A percentile compares a stretch with the other conserved stretches of the same genome.
Evolutionary conservation across 345 rosid genomes (phyloP).

Genomic region (Iberis pinnata): DNA sequence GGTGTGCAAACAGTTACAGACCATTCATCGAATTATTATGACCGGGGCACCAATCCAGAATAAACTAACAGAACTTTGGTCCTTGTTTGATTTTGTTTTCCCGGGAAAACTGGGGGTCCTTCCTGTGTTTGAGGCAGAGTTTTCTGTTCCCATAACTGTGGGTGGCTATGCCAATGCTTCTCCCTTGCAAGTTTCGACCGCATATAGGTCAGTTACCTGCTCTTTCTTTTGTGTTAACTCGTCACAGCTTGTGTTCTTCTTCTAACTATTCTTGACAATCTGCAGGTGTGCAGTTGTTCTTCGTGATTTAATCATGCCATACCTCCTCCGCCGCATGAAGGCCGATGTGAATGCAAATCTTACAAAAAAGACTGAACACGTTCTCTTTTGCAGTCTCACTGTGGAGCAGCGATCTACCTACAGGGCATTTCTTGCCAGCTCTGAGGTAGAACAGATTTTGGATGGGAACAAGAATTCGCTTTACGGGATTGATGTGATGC

Average conservation of each 20-base stretch:
- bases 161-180: slow-evolving; percentile 99
- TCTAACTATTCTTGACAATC: slow-evolving; percentile 16
- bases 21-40: slow-evolving; percentile 90
- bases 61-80: slow-evolving; percentile 86
- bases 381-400: slow-evolving; percentile 94
- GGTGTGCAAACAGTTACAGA: slow-evolving; percentile 94
- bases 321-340: slow-evolving; percentile 95
- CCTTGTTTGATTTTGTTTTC: slow-evolving; percentile 96
- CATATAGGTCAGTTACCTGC: slow-evolving; percentile 55
- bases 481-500: slow-evolving; percentile 97
- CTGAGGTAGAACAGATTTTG: slow-evolving; percentile 86
- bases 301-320: slow-evolving; percentile 96
- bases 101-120: slow-evolving; percentile 95
- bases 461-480: slow-evolving; percentile 76
- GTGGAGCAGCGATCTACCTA: slow-evolving; percentile 75
- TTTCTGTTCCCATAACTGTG: slow-evolving; percentile 87
- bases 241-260: slow-evolving; percentile 10
- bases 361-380: slow-evolving; percentile 88
- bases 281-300: slow-evolving; percentile 95
- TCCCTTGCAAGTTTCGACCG: slow-evolving; percentile 94
- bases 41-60: slow-evolving; percentile 98
- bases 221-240: slow-evolving; percentile 8
- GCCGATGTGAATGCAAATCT: slow-evolving; percentile 80
- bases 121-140: slow-evolving; percentile 97
- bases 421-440: slow-evolving; percentile 95